Conservation (phyloP, 2,329 filamentous ascomycete genomes). For the Fusarium setosum region DNA sequence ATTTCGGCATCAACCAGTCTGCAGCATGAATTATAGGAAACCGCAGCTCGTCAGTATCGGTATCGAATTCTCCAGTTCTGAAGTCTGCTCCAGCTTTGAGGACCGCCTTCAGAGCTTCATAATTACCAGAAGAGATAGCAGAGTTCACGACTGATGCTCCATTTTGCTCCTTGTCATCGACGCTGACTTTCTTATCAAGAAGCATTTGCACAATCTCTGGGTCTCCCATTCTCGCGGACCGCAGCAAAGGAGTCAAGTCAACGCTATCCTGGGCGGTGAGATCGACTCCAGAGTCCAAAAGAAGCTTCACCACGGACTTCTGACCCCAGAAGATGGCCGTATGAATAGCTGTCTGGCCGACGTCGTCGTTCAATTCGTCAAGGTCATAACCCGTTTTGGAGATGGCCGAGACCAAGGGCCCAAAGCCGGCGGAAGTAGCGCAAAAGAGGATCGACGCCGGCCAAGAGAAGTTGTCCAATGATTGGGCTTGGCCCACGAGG, state of each 20-base stretch:
- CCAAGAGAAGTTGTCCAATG: not conserved
- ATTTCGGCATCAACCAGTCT: not conserved
- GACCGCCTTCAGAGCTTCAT: not conserved
- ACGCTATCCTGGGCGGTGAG: not conserved
- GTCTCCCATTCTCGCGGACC: not conserved
- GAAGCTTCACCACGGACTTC: not conserved
- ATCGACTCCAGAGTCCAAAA: not conserved
- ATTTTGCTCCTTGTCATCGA: not conserved
- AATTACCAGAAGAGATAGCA: not conserved
- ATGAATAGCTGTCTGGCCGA: not conserved
- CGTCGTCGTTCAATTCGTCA: not conserved
- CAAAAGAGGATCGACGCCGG: not conserved
- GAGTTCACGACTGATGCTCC: not conserved
- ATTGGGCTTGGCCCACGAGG: not conserved
- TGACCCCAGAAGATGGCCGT: not conserved
- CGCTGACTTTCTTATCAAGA: not conserved
- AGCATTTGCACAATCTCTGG: slow-evolving; percentile 2
- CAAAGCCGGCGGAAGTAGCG: not conserved
- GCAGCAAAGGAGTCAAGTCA: not conserved
- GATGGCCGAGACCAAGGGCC: not conserved
- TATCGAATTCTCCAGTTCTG: not conserved
- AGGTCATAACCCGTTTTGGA: not conserved
- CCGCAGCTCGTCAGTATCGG: not conserved
- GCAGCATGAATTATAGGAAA: not conserved
- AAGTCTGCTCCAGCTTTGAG: not conserved